Percentiles rank a stretch among this genome's conserved stretches.
These are phyloP conservation scores for Myxozyma geophila DNA, from an alignment of 805 yeast genomes.

Conservation along the genomic window DNA sequence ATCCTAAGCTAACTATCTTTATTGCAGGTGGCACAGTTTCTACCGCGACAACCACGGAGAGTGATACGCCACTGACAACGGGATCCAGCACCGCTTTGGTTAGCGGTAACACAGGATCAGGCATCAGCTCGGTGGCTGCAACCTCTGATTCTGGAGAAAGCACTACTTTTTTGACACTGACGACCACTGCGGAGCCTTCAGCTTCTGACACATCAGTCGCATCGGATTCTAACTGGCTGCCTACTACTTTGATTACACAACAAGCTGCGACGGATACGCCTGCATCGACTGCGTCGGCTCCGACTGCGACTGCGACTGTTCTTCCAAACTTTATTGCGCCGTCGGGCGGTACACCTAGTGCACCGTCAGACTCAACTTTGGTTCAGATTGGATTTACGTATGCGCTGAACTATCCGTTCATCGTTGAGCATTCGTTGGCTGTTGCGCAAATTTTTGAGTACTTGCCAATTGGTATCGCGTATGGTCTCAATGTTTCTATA, in stretches of 20 bases:
- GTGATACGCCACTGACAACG: not conserved
- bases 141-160: not conserved
- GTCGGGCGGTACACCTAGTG: slow-evolving; percentile 50
- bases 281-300: slow-evolving; percentile 37
- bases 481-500: slow-evolving; percentile 57
- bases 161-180: slow-evolving; percentile 37
- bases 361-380: slow-evolving; percentile 52
- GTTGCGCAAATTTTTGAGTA: slow-evolving; percentile 86
- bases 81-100: not conserved
- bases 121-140: not conserved
- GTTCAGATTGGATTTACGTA: slow-evolving; percentile 79
- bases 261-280: slow-evolving; percentile 43
- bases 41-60: not conserved
- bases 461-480: slow-evolving; percentile 72
- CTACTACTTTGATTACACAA: slow-evolving; percentile 49
- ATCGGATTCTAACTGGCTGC: slow-evolving; percentile 50
- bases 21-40: not conserved
- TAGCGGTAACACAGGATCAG: not conserved
- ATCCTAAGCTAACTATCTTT: not conserved
- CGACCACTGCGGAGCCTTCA: slow-evolving; percentile 39
- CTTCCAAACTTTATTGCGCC: slow-evolving; percentile 84
- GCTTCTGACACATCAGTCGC: slow-evolving; percentile 24
- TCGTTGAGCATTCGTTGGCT: slow-evolving; percentile 69
- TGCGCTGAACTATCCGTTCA: slow-evolving; percentile 81
- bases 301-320: slow-evolving; percentile 44